These are phyloP conservation scores for Carex sylvatica DNA, from an alignment of 202 grass and related monocot species.

Conservation along the genomic window DNA sequence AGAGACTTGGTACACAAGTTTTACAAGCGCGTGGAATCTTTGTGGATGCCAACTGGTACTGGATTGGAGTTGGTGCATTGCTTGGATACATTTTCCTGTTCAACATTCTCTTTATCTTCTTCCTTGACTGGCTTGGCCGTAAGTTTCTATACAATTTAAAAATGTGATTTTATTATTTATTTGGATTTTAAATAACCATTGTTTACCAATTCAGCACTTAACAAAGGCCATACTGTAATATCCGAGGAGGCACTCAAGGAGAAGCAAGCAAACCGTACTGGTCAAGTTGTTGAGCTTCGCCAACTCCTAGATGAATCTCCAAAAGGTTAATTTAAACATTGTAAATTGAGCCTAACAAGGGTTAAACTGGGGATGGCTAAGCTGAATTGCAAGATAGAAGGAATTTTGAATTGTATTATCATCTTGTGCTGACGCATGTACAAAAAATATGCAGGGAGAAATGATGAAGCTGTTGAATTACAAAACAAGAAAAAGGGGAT, in stretches of 20 bases:
- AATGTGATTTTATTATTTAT: background rate
- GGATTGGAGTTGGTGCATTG: slow-evolving; percentile 76
- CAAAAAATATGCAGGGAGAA: slow-evolving; percentile 51
- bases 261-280: slow-evolving; percentile 73
- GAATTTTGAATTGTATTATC: slow-evolving; percentile 1
- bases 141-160: slow-evolving; percentile 35
- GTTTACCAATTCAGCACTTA: slow-evolving; percentile 53
- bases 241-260: slow-evolving; percentile 75
- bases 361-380: background rate
- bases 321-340: slow-evolving; percentile 20
- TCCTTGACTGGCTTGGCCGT: slow-evolving; percentile 82
- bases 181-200: background rate
- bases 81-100: slow-evolving; percentile 88
- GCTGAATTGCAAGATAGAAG: slow-evolving; percentile 7
- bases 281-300: slow-evolving; percentile 53
- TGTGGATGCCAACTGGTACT: slow-evolving; percentile 87
- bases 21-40: slow-evolving; percentile 67
- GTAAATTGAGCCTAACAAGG: background rate
- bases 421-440: slow-evolving; percentile 25
- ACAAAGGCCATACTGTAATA: slow-evolving; percentile 69
- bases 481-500: slow-evolving; percentile 73
- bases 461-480: slow-evolving; percentile 37
- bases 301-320: slow-evolving; percentile 30
- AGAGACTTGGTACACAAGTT: slow-evolving; percentile 59
- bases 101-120: slow-evolving; percentile 78